Conservation (phyloP, 768 basidiomycete species). For the Lentinus tigrinus region DNA sequence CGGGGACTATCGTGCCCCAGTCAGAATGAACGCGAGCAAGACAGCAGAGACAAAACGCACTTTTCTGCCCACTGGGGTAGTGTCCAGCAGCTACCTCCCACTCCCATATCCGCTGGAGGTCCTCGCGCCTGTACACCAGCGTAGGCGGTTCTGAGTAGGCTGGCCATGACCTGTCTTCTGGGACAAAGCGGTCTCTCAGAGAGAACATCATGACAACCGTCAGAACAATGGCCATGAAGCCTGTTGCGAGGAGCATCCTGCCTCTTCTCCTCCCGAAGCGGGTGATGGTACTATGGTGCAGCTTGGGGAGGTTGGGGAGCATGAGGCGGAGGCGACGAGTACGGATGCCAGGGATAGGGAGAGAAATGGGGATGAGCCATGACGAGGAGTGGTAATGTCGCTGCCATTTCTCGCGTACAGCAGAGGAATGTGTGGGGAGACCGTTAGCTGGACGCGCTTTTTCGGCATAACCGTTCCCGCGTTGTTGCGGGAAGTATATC, state of each 20-base stretch:
- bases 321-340: conserved; percentile 56
- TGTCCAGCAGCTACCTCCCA: conserved; percentile 96
- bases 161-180: conserved; percentile 64
- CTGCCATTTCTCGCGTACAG: conserved; percentile 65
- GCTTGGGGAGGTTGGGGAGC: conserved; percentile 57
- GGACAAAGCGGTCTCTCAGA: conserved; percentile 58
- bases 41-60: conserved; percentile 45
- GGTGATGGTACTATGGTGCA: conserved; percentile 55
- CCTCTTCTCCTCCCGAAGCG: conserved; percentile 63
- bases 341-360: conserved; percentile 60
- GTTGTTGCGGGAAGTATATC: conserved; percentile 46
- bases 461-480: conserved; percentile 45
- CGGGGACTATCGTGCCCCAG: conserved; percentile 56
- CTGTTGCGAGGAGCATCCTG: conserved; percentile 48
- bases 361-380: conserved; percentile 59
- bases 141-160: conserved; percentile 58
- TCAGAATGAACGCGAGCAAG: conserved; percentile 9
- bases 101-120: conserved; percentile 88
- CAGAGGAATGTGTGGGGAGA: conserved; percentile 51
- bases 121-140: conserved; percentile 71
- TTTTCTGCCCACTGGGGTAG: conserved; percentile 78
- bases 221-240: conserved; percentile 47
- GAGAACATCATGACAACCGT: conserved; percentile 46
- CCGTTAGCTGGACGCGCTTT: conserved; percentile 41
- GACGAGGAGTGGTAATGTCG: conserved; percentile 42